Percentiles rank a stretch among this genome's conserved stretches.
Evolutionary conservation across 176 grass and related monocot species (phyloP).

Genomic region (Cenchrus purpureus): DNA sequence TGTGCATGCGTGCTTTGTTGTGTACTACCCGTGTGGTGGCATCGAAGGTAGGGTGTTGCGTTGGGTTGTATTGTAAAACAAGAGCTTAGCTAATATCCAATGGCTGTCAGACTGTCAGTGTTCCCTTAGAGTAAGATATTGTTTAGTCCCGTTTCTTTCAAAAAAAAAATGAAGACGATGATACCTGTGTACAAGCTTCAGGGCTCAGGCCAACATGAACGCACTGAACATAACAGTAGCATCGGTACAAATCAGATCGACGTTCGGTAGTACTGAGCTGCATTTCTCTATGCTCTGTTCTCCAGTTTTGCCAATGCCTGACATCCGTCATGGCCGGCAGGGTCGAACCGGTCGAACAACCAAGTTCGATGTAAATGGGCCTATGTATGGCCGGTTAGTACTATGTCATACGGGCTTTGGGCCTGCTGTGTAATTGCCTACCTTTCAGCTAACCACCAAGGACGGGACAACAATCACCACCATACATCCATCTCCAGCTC

Average conservation of each 20-base stretch:
- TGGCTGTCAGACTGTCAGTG: background rate
- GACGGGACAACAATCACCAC: background rate
- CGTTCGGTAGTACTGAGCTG: background rate
- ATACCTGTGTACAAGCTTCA: background rate
- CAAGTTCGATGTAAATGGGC: background rate
- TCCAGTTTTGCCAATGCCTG: background rate
- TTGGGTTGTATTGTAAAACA: slow-evolving; percentile 30
- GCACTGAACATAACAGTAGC: background rate
- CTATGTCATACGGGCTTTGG: background rate
- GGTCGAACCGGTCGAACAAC: background rate
- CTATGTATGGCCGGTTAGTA: background rate
- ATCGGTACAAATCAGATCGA: background rate
- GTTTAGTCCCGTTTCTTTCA: background rate
- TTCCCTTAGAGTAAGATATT: background rate
- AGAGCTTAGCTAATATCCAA: slow-evolving; percentile 45
- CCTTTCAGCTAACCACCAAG: background rate
- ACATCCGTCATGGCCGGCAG: background rate
- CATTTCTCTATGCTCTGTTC: background rate
- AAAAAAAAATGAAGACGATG: background rate
- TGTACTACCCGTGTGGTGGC: slow-evolving; percentile 22
- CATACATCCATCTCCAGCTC: background rate
- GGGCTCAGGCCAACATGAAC: background rate
- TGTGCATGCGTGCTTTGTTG: slow-evolving; percentile 15
- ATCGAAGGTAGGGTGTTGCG: slow-evolving; percentile 9
- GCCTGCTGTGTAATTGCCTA: background rate